phyloP scores from a whole-genome alignment of 192 early-diverging fungal species.

The Umbelopsis isabellina region DNA sequence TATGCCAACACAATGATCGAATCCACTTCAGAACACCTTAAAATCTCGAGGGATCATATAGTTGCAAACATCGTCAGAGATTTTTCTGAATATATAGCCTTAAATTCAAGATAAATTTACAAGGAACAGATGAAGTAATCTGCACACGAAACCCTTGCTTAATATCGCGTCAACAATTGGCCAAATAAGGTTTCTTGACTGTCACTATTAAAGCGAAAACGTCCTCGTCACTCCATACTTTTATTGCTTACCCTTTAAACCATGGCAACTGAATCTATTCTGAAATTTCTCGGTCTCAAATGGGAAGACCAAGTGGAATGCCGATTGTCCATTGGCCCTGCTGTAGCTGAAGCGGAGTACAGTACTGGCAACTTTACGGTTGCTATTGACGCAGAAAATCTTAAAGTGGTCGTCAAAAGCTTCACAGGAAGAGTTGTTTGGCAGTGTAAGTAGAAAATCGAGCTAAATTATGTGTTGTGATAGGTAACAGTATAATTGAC shows the following conservation, averaged over 20 bases:
- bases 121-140: no score
- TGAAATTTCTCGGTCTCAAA: constrained; percentile 29
- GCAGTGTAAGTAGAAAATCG: constrained; percentile 30
- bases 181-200: not conserved
- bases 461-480: no score
- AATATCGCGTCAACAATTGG: no score
- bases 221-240: no score
- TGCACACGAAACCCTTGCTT: no score
- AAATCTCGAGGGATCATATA: no score
- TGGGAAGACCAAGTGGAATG: constrained; percentile 31
- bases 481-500: not conserved
- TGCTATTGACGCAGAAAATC: constrained; percentile 20
- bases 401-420: constrained; percentile 26
- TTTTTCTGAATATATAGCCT: no score
- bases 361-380: constrained; percentile 30
- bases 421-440: constrained; percentile 26
- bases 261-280: constrained; percentile 11
- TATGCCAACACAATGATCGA: no score
- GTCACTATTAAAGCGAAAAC: not conserved
- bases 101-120: no score
- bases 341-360: constrained; percentile 28
- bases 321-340: constrained; percentile 35
- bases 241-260: not conserved
- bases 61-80: no score
- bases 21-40: no score